Evolutionary conservation across 2,329 filamentous ascomycete species (phyloP), one percentile per base, ranked within the genome.

Genomic region (Teratosphaeria nubilosa): DNA sequence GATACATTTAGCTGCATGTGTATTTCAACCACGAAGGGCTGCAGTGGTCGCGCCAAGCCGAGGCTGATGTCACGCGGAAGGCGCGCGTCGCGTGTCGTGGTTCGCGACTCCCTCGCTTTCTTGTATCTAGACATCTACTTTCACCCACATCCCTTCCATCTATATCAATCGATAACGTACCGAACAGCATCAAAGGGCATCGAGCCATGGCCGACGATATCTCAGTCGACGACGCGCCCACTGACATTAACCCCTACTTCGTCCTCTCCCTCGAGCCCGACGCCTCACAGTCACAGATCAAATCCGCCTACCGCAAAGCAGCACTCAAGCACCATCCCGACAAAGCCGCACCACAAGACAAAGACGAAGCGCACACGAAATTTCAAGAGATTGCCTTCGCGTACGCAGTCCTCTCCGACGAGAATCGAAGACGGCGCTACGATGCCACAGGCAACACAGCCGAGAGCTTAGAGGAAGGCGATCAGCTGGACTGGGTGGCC

Each of bases 331-430:
- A 91, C 66, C 94, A 99, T 65, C 78, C 78, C 56, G 78, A 79
- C 92, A 81, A 66, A 75, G 59, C 56, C 10, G 56, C 66, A 14
- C 57, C 58, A 87, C 80, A 84, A 24, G 76, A 86, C 56, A 90
- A 90, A 69, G 80, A 85, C 27, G 76, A 81, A 50, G 92, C 94
- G 1, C 86, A 96, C 66, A 79, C 80, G 60, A 86, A 82, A 56
- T 99, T 99, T 73, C 94, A 99, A 74, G 80, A 87, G 65, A 85
- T 99, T 65, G 92, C 92, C 25, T 92, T 96, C 68, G 92, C 94
- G 56, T 96, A 97, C 70, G 92, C 91, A 34, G 83, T 99, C 54
- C 87, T 99, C 37, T 96, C 90, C 32, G 90, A 96, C 66, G 80
- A 87, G 24, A 79, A 80, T 22, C 85, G 94, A 56, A 88, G 94